These are phyloP conservation scores for Ogataea chonburiensis DNA, from an alignment of 805 yeast species.

Conservation along the genomic window DNA sequence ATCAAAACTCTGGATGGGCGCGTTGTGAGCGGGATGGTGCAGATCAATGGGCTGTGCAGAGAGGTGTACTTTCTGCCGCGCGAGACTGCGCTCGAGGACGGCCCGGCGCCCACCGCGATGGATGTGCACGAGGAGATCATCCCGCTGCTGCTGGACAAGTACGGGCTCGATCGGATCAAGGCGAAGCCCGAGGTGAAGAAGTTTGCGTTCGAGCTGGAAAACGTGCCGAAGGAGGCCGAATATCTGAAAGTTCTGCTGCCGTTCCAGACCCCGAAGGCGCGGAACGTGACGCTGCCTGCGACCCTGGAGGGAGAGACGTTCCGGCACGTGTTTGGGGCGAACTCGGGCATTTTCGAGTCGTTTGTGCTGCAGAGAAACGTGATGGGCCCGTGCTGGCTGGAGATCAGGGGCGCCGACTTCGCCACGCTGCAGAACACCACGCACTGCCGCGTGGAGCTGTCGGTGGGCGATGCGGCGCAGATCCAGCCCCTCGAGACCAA, in stretches of 20 bases:
- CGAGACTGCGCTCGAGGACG: constrained; percentile 31
- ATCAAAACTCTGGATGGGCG: constrained; percentile 56
- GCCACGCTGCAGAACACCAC: constrained; percentile 59
- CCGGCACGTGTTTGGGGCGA: constrained; percentile 75
- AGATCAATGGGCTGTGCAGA: constrained; percentile 64
- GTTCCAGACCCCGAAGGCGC: constrained; percentile 58
- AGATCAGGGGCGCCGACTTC: constrained; percentile 64
- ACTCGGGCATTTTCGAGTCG: constrained; percentile 72
- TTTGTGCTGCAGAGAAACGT: constrained; percentile 79
- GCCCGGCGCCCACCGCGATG: constrained; percentile 39
- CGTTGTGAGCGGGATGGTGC: constrained; percentile 72
- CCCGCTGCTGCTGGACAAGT: constrained; percentile 60
- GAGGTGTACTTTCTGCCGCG: constrained; percentile 80
- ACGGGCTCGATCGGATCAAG: constrained; percentile 58
- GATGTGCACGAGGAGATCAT: constrained; percentile 80
- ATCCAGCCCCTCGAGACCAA: constrained; percentile 47
- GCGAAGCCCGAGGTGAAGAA: constrained; percentile 72
- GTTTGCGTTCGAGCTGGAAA: constrained; percentile 85
- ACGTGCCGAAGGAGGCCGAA: constrained; percentile 74
- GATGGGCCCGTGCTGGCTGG: constrained; percentile 98
- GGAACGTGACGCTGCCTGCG: constrained; percentile 50
- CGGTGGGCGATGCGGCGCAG: constrained; percentile 47
- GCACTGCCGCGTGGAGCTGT: constrained; percentile 77
- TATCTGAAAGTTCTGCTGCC: constrained; percentile 81
- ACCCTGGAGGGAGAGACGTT: constrained; percentile 76